A percentile compares a stretch with the other conserved stretches of the same genome.
phyloP scores from a whole-genome alignment of 2,329 filamentous ascomycete species.

The Pseudogymnoascus pannorum region DNA sequence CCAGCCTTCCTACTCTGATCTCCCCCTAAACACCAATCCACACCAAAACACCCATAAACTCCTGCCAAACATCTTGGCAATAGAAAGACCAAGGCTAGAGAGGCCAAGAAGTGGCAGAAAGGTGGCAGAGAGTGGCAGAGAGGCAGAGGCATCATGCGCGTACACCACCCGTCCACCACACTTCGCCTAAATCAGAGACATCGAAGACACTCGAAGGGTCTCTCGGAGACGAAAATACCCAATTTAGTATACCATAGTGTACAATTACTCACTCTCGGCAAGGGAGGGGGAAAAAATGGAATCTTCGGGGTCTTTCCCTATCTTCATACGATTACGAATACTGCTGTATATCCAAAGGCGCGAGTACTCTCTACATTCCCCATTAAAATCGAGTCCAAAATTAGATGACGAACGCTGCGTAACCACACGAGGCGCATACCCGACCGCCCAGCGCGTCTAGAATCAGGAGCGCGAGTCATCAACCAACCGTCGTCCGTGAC shows the following conservation, averaged over 20 bases:
- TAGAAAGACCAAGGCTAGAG: background rate
- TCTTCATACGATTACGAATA: background rate
- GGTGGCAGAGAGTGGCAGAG: background rate
- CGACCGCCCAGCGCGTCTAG: constrained; percentile 1
- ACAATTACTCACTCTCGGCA: background rate
- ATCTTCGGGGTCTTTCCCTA: background rate
- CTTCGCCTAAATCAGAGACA: background rate
- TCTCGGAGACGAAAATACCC: background rate
- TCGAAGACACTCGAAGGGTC: constrained; percentile 1
- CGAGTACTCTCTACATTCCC: background rate
- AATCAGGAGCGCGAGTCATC: background rate
- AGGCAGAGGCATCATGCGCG: background rate
- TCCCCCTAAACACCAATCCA: background rate
- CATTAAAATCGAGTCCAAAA: background rate
- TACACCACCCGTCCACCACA: background rate
- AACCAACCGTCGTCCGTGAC: background rate
- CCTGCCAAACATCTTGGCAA: background rate
- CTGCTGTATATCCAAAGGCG: too few relatives aligned
- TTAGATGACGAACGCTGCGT: constrained; percentile 4
- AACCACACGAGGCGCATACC: constrained; percentile 4
- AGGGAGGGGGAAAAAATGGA: too few relatives aligned
- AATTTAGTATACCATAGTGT: background rate
- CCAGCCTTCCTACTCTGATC: background rate
- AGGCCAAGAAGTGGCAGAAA: background rate
- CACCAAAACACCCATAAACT: background rate